Evolutionary conservation across 2,329 filamentous ascomycete species (phyloP).

Genomic region (Trichoderma cornu-damae): DNA sequence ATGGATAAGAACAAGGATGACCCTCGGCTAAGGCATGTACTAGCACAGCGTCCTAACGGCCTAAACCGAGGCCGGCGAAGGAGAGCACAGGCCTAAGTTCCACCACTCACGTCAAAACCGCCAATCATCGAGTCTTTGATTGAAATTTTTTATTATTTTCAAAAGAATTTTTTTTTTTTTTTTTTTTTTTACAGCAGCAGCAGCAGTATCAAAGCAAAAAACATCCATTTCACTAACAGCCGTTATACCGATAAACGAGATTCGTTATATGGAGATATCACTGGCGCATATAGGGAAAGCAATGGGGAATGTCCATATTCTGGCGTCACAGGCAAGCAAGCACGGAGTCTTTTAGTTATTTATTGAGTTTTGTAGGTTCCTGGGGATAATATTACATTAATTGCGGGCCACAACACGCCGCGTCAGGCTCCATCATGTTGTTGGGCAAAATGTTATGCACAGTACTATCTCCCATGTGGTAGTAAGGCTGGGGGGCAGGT

Average conservation of each 20-base stretch:
- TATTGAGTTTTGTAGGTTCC: not conserved
- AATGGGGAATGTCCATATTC: conserved; percentile 2
- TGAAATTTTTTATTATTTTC: no score
- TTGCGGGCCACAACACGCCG: not conserved
- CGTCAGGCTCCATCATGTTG: not conserved
- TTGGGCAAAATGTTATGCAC: no score
- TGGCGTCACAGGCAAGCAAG: conserved; percentile 11
- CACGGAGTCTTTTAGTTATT: conserved; percentile 13
- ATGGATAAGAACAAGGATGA: conserved; percentile 87
- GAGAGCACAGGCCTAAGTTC: conserved; percentile 39
- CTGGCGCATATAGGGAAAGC: conserved; percentile 9
- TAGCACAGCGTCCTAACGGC: conserved; percentile 80
- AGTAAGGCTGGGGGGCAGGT: no score
- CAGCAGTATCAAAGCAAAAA: not conserved
- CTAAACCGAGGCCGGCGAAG: conserved; percentile 74
- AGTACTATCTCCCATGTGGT: no score
- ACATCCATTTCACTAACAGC: not conserved
- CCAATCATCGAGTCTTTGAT: not conserved
- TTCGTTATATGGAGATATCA: conserved; percentile 4
- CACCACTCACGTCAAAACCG: not conserved
- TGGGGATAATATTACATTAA: conserved; percentile 2
- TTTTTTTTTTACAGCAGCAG: no score
- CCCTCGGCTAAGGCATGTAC: conserved; percentile 70
- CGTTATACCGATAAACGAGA: conserved; percentile 6
- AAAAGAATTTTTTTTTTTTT: no score